Evolutionary conservation across 2,329 filamentous ascomycete genomes (phyloP), one percentile per base, ranked within the genome.

Genomic region (Fusarium nodosum): DNA sequence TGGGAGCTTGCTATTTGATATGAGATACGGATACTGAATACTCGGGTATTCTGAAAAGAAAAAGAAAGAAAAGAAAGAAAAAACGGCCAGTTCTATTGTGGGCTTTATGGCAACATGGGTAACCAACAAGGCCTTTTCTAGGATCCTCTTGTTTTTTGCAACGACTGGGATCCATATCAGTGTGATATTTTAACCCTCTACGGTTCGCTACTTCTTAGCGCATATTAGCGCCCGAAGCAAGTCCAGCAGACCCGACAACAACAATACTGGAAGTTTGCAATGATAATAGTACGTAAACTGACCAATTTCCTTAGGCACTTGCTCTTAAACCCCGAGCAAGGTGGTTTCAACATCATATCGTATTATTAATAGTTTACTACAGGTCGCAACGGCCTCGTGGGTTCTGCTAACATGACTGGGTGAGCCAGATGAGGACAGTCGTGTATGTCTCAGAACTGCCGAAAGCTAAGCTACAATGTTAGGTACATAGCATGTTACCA

Each of bases 331-430:
- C 20, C 38, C 4, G 30, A 60, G 58, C 44, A 64, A 41, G 31
- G 30, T 48, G 36, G 38, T 42, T 31, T 34, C 26, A 45, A 54
- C 50, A 28, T 58, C 64, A 63, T 64, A 58, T 67, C 52, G 44
- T 46, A 39, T 33, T 50, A 13, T 26, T 24, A n/a, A 26, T 5
- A 42, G 16, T 6, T 13, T 15, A 18, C 13, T 24, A 50, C 22
- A 36, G 22, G 8, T 18, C 26, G 18, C 2, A 46, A 53, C 39
- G n/a, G 36, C 24, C 42, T 38, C 16, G n/a, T 42, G 22, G 34
- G 38, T 26, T 45, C 31, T 36, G 15, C 24, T 22, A 38, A 22
- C 56, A 54, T 42, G 39, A 60, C 61, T 38, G 26, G 52, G 22
- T 51, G 13, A 38, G 16, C 24, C 22, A 18, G 16, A n/a, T 36